Base-by-base conservation (phyloP, 257 asterid species). In the Eucommia ulmoides region DNA sequence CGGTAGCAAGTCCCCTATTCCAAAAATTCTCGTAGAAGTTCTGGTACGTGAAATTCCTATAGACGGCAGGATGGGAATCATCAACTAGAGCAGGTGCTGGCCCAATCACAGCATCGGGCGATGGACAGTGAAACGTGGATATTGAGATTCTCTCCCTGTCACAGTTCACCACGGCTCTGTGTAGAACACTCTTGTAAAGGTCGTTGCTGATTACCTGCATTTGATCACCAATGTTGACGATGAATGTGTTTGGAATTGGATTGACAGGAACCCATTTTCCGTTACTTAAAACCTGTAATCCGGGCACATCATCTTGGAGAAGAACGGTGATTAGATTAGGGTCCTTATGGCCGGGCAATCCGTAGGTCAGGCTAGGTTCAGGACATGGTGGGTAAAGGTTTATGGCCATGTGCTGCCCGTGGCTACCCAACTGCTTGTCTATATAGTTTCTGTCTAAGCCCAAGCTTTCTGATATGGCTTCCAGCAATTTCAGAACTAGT, bases 321-420 rank as follows among this genome's bases (percentile, higher is more conserved):
- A 88, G 95, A 45, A 88, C 76, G 20, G 97, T 88, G 55, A 88
- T 81, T 17, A 87, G 78, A 45, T 82, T 84, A 5, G 95, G 97
- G 58, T 88, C 97, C 0, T 95, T 84, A 59, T 88, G 97, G 0
- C 79, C 83, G 0, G 97, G 97, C 25, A 88, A 74, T 8, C 97
- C 97, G 3, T 61, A 84, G 0, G 97, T 84, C 22, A 88, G 70
- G 15, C 82, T 88, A 0, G 97, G 97, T 63, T 84, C 58, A 0
- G 97, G 97, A 53, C 97, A 88, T 1, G 93, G 78, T 0, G 97
- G 97, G 58, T 88, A 88, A 29, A 70, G 84, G 58, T 88, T 88
- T 41, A 84, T 23, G 15, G 97, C 95, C 95, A 88, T 84, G 44
- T 88, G 97, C 46, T 88, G 97, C 9, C 95, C 95, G 59, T 82